A percentile compares a stretch with the other conserved stretches of the same genome.
Conservation (phyloP, 345 rosid genomes). For the Geranium brycei region DNA sequence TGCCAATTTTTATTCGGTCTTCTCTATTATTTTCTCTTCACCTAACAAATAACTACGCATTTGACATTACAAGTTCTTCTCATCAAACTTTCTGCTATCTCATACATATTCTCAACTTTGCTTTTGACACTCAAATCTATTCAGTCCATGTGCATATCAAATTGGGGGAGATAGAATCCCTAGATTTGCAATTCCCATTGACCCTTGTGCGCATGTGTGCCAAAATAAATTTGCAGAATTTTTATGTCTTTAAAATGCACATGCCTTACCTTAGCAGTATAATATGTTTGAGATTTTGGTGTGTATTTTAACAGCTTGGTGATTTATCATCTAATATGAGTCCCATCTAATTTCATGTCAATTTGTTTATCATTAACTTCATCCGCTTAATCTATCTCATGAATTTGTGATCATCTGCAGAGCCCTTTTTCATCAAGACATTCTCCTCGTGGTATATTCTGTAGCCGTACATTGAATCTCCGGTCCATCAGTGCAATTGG, state of each 20-base stretch:
- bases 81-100: no score
- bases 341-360: neutral
- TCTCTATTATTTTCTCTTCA: neutral
- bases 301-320: neutral
- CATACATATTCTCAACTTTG: no score
- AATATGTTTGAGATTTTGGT: neutral
- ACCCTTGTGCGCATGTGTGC: neutral
- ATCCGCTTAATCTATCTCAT: conserved; percentile 8
- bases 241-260: no score
- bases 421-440: conserved; percentile 67
- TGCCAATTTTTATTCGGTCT: neutral
- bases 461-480: conserved; percentile 85
- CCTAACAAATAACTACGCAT: neutral
- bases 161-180: neutral
- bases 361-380: neutral
- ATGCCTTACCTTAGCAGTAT: neutral
- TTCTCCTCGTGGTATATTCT: conserved; percentile 87
- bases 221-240: neutral
- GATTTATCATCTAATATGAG: neutral
- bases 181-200: neutral
- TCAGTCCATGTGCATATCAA: neutral
- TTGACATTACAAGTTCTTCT: neutral
- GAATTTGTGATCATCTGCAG: conserved; percentile 23
- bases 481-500: conserved; percentile 94
- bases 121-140: neutral